Evolutionary conservation across 2,329 filamentous ascomycete species (phyloP), one percentile per base, ranked within the genome.

Genomic region (Paraphoma chrysanthemicola): DNA sequence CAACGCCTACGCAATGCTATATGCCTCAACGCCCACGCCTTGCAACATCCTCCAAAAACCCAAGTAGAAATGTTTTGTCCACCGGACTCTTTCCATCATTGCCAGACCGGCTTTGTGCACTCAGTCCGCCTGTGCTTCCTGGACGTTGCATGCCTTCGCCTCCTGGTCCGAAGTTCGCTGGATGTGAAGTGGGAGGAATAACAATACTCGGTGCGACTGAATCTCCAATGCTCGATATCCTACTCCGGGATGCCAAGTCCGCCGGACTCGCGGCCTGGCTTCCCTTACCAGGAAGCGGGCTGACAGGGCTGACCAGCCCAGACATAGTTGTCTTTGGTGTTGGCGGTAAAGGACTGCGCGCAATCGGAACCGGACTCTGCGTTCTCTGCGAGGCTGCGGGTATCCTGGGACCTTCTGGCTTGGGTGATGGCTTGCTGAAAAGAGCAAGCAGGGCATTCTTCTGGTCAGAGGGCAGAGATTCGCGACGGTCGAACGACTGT

Each of bases 1-100:
- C 14, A 53, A 53, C 46, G 38, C 56, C 44, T n/a, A 47, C 48
- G 38, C 44, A 53, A 53, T 53, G 51, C 51, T 43, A 47, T 10
- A 16, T 17, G 18, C 10, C 17, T 64, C 51, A 74, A 9, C 72
- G 61, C 23, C 71, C 73, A 23, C 68, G 58, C 54, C 66, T 63
- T 23, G 73, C 73, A 33, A 84, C 80, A 54, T 81, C 81, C 61
- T 91, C 86, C 67, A 96, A 78, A 71, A 92, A 95, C 9, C 86
- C 89, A 49, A 95, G 81, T 70, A 96, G 78, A 67, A 95, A 95
- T 14, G 83, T 88, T 70, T 90, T 89, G 64, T 95, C 88, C 0
- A 86, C 89, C 0, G 90, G 85, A 47, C 69, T 75, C 54, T 70
- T 75, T 10, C 63, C 68, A 3, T 64, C 70, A 29, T 31, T 57